Percentiles rank a stretch among this genome's conserved stretches.
Conservation (phyloP, 352 stramenopile species). For the Phytophthora pisi region DNA sequence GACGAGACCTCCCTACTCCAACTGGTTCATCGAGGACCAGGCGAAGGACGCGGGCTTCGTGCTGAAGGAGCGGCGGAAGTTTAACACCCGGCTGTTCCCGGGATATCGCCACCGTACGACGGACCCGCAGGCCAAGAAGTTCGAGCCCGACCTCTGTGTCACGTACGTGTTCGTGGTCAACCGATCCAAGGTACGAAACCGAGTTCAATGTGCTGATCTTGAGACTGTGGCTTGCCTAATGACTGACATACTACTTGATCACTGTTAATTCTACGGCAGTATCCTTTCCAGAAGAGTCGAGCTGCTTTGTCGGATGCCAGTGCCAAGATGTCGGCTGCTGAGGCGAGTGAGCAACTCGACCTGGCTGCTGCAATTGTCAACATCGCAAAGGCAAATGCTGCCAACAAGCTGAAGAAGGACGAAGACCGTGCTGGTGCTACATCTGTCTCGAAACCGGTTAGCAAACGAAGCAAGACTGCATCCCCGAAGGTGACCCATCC, state of each 20-base stretch:
- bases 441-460: not conserved
- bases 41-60: slow-evolving; percentile 73
- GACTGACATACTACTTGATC: not conserved
- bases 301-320: slow-evolving; percentile 22
- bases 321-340: slow-evolving; percentile 16
- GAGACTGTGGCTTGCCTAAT: not conserved
- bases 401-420: slow-evolving; percentile 10
- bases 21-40: slow-evolving; percentile 89
- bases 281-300: slow-evolving; percentile 40
- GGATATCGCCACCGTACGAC: slow-evolving; percentile 90
- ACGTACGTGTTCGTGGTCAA: slow-evolving; percentile 91
- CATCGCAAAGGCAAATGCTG: slow-evolving; percentile 29
- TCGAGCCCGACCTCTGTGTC: slow-evolving; percentile 81
- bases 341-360: slow-evolving; percentile 31
- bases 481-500: not conserved
- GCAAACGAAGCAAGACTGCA: slow-evolving; percentile 3
- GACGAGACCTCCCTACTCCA: slow-evolving; percentile 85
- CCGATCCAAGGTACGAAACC: slow-evolving; percentile 58
- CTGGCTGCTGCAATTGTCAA: slow-evolving; percentile 37
- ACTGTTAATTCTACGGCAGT: slow-evolving; percentile 24
- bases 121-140: slow-evolving; percentile 83
- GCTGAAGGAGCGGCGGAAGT: slow-evolving; percentile 75
- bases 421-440: not conserved
- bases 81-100: slow-evolving; percentile 75
- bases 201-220: not conserved